Conservation (phyloP, 768 basidiomycete genomes). For the Inosperma sp. region DNA sequence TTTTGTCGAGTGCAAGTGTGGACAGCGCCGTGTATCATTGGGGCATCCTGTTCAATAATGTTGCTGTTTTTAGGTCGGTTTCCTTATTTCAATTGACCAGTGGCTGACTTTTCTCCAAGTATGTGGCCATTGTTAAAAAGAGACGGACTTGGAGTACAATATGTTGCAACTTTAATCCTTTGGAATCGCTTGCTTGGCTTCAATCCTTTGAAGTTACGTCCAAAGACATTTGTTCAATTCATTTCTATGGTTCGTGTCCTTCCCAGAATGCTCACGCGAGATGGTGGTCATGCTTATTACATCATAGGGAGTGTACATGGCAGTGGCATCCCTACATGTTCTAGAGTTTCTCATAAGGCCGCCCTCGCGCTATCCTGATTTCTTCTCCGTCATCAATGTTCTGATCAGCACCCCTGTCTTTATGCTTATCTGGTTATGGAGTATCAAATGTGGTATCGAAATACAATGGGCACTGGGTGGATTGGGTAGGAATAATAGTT, state of each 20-base stretch:
- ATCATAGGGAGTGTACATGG: slow-evolving; percentile 49
- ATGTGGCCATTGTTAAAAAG: slow-evolving; percentile 89
- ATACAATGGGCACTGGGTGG: slow-evolving; percentile 77
- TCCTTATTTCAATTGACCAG: slow-evolving; percentile 5
- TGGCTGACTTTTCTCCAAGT: slow-evolving; percentile 39
- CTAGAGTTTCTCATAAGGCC: slow-evolving; percentile 59
- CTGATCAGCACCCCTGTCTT: slow-evolving; percentile 79
- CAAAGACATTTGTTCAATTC: slow-evolving; percentile 47
- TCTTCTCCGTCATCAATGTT: slow-evolving; percentile 83
- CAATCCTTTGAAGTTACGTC: slow-evolving; percentile 51
- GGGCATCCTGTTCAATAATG: slow-evolving; percentile 73
- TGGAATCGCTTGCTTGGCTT: slow-evolving; percentile 87
- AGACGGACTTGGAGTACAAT: slow-evolving; percentile 75
- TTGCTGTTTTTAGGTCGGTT: slow-evolving; percentile 81
- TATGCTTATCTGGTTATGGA: slow-evolving; percentile 83
- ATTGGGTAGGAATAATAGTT: slow-evolving; percentile 23
- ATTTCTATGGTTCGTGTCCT: slow-evolving; percentile 46
- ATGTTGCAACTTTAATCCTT: slow-evolving; percentile 56
- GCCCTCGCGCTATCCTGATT: slow-evolving; percentile 76
- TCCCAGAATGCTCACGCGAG: neutral
- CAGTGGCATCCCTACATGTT: slow-evolving; percentile 53
- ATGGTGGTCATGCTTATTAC: slow-evolving; percentile 17
- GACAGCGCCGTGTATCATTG: slow-evolving; percentile 62
- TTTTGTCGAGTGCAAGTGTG: slow-evolving; percentile 54
- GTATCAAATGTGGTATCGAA: slow-evolving; percentile 74